Evolutionary conservation across 2,329 filamentous ascomycete species (phyloP).

Genomic region (Exophiala dermatitidis): DNA sequence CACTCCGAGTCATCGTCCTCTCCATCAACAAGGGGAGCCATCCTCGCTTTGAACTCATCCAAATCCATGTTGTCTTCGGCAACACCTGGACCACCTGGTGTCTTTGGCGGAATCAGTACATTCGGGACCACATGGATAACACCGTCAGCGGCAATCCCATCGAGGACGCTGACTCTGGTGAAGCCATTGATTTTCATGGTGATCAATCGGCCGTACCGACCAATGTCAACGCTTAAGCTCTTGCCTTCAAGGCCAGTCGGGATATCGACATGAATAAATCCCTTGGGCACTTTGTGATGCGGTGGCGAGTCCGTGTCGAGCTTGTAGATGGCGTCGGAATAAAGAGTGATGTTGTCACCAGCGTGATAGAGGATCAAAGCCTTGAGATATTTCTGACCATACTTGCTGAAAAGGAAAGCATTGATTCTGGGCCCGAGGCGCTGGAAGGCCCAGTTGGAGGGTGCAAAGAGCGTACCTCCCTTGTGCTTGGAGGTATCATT

Average conservation of each 20-base stretch:
- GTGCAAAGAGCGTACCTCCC: slow-evolving; percentile 73
- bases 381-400: slow-evolving; percentile 66
- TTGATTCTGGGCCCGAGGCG: slow-evolving; percentile 66
- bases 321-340: slow-evolving; percentile 74
- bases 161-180: slow-evolving; percentile 56
- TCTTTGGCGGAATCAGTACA: slow-evolving; percentile 69
- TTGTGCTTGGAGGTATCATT: slow-evolving; percentile 48
- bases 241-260: slow-evolving; percentile 63
- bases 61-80: slow-evolving; percentile 42
- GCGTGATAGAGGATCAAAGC: slow-evolving; percentile 75
- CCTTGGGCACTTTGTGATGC: slow-evolving; percentile 33
- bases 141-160: slow-evolving; percentile 68
- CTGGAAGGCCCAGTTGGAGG: slow-evolving; percentile 71
- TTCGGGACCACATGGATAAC: slow-evolving; percentile 70
- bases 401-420: slow-evolving; percentile 75
- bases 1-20: slow-evolving; percentile 22
- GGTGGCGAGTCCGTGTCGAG: slow-evolving; percentile 30
- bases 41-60: slow-evolving; percentile 54
- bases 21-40: slow-evolving; percentile 39
- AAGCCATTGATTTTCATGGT: slow-evolving; percentile 70
- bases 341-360: slow-evolving; percentile 65
- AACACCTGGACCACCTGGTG: slow-evolving; percentile 35
- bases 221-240: slow-evolving; percentile 64
- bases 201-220: slow-evolving; percentile 59
- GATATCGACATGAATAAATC: slow-evolving; percentile 55